These are phyloP conservation scores for Penicillium sp. DNA, from an alignment of 2,329 filamentous ascomycete genomes.

Conservation along the genomic window DNA sequence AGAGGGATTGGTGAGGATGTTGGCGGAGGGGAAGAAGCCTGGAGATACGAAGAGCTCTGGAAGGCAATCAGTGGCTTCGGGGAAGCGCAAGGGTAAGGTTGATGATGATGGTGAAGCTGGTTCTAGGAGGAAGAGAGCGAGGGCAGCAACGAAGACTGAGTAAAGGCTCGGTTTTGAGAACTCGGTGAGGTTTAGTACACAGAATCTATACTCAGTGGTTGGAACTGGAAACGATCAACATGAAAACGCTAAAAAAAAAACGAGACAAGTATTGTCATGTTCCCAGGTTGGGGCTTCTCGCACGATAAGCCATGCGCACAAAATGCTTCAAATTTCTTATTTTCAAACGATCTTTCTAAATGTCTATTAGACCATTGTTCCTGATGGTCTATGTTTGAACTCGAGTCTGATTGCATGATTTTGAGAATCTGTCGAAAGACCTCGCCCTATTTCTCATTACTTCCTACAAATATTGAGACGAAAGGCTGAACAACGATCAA, in stretches of 20 bases:
- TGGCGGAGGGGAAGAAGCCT: constrained; percentile 34
- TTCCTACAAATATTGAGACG: not conserved
- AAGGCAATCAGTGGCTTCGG: not conserved
- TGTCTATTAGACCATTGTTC: too few relatives aligned
- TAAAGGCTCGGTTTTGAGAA: not conserved
- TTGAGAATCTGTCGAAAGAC: too few relatives aligned
- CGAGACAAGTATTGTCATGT: not conserved
- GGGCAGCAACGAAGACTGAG: not conserved
- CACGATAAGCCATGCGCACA: too few relatives aligned
- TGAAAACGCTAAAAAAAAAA: not conserved
- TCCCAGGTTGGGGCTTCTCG: too few relatives aligned
- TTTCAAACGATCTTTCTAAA: too few relatives aligned
- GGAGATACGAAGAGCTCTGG: not conserved
- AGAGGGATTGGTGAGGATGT: constrained; percentile 46
- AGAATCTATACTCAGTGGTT: too few relatives aligned
- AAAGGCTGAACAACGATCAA: not conserved
- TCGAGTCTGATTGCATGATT: too few relatives aligned
- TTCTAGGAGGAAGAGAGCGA: not conserved
- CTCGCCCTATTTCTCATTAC: too few relatives aligned
- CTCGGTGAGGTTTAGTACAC: not conserved
- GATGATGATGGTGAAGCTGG: not conserved
- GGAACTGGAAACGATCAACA: not conserved
- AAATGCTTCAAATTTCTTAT: too few relatives aligned
- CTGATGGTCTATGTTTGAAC: too few relatives aligned
- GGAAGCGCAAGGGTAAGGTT: not conserved